Percentiles rank a stretch among this genome's conserved stretches.
These are phyloP conservation scores for Colletotrichum graminicola DNA, from an alignment of 2,329 filamentous ascomycete genomes.

Conservation along the genomic window DNA sequence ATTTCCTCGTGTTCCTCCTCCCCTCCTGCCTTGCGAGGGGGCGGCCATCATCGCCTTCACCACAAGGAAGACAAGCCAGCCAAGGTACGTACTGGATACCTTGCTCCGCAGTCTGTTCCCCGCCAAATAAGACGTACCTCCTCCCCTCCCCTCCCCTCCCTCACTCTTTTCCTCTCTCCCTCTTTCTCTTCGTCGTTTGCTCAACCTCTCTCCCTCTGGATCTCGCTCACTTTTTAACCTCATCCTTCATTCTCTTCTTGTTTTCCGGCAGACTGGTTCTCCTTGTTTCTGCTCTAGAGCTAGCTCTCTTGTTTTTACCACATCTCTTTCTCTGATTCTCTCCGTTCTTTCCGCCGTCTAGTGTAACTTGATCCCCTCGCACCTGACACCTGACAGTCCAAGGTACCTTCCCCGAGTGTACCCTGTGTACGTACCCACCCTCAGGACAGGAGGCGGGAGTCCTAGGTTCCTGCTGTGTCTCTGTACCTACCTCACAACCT, in stretches of 20 bases:
- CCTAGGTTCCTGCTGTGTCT: conserved; percentile 4
- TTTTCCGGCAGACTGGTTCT: conserved; percentile 21
- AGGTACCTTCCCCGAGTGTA: neutral
- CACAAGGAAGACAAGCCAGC: neutral
- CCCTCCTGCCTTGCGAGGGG: neutral
- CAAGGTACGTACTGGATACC: conserved; percentile 21
- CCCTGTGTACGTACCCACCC: conserved; percentile 22
- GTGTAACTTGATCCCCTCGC: conserved; percentile 9
- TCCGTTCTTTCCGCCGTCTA: neutral
- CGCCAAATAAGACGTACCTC: conserved; percentile 31
- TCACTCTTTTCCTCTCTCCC: neutral
- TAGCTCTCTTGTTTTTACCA: conserved; percentile 15
- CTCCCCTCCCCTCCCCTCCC: neutral
- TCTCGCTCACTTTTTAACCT: conserved; percentile 4
- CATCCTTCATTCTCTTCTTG: conserved; percentile 23
- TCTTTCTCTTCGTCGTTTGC: neutral
- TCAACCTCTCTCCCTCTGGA: conserved; percentile 5
- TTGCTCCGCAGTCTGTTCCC: conserved; percentile 6
- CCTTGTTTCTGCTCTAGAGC: conserved; percentile 35
- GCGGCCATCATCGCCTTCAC: conserved; percentile 12
- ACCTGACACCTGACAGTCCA: neutral
- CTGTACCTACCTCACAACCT: neutral
- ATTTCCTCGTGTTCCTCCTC: conserved; percentile 4
- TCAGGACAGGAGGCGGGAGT: neutral
- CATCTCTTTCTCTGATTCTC: neutral